Base-by-base conservation (phyloP, 2,329 filamentous ascomycete genomes). In the Xylaria sp. region DNA sequence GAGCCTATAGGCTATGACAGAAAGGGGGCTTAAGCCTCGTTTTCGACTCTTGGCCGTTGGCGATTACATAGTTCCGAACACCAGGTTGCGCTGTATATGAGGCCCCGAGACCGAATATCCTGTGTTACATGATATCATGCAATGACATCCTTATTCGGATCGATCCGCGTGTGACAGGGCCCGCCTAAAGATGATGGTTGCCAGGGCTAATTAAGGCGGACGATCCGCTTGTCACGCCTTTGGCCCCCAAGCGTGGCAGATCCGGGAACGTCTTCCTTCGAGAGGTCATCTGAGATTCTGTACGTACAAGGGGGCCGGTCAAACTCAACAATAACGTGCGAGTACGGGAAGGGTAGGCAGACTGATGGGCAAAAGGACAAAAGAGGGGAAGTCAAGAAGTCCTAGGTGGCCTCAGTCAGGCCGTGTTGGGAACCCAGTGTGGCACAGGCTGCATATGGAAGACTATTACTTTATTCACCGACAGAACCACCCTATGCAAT, bases 401-500 rank as follows among this genome's bases (percentile, higher is more conserved):
- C 65, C 66, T 68, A 66, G 59, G 17, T 32, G 51, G 55, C 21
- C 58, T 61, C 39, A 53, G 54, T 47, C 27, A 62, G 55, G 59
- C 50, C 65, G 58, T 19, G 50, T 51, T 61, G 12, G 61, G 48
- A 66, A 53, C 62, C 50, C 45, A 32, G 45, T 64, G 62, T 56
- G 65, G 59, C 63, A 66, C 65, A 66, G 54, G 55, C 51, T 64
- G 54, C 68, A 68, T 53, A 21, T 47, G 61, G 30, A 68, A 62
- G 57, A 59, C 30, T 61, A 71, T 72, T 71, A 72, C 63, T 72
- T 67, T 69, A 72, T 72, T 72, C 65, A 69, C 67, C 60, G 55
- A 57, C 59, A 70, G 12, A 66, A 65, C 69, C 65, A 67, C 69
- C 65, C 67, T 70, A 72, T 73, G 71, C 72, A 73, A 73, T 75